Evolutionary conservation across 2,329 filamentous ascomycete species (phyloP).

Genomic region (Tolypocladium guangdongense): DNA sequence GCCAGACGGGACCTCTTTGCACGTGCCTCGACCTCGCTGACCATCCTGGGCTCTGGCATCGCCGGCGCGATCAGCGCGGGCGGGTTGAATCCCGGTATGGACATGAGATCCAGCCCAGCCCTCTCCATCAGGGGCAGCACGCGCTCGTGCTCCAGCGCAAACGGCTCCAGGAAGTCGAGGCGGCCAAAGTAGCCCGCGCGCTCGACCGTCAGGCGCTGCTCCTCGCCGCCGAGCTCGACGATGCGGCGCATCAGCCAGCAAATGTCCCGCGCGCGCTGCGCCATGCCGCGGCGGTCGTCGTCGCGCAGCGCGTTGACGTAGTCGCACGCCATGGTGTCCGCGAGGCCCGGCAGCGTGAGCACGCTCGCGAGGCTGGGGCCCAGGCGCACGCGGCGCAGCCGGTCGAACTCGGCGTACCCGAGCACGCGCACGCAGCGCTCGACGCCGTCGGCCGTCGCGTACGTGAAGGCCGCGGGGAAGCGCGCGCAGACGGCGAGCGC

Average conservation of each 20-base stretch:
- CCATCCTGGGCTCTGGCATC: background rate
- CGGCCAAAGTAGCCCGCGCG: conserved; percentile 10
- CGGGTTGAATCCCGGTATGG: background rate
- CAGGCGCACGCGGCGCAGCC: conserved; percentile 12
- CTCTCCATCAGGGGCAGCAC: conserved; percentile 8
- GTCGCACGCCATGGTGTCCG: conserved; percentile 21
- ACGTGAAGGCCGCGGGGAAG: conserved; percentile 25
- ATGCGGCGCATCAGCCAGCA: conserved; percentile 24
- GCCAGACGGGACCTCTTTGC: background rate
- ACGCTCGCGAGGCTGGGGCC: conserved; percentile 12
- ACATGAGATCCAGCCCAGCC: background rate
- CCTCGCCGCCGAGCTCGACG: conserved; percentile 5
- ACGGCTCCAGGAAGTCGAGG: conserved; percentile 19
- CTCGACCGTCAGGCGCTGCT: conserved; percentile 10
- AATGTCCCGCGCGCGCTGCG: conserved; percentile 18
- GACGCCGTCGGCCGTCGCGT: conserved; percentile 14
- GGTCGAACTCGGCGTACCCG: conserved; percentile 18
- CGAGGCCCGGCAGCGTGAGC: conserved; percentile 22
- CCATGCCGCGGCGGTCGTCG: conserved; percentile 5
- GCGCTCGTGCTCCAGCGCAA: conserved; percentile 17
- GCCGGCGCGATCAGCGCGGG: background rate
- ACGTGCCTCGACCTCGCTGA: too few species aligned
- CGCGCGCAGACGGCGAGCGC: conserved; percentile 17
- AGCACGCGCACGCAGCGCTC: conserved; percentile 26
- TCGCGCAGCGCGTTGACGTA: conserved; percentile 17